Evolutionary conservation across 768 basidiomycete genomes (phyloP).

Genomic region (Tulasnella sp.): DNA sequence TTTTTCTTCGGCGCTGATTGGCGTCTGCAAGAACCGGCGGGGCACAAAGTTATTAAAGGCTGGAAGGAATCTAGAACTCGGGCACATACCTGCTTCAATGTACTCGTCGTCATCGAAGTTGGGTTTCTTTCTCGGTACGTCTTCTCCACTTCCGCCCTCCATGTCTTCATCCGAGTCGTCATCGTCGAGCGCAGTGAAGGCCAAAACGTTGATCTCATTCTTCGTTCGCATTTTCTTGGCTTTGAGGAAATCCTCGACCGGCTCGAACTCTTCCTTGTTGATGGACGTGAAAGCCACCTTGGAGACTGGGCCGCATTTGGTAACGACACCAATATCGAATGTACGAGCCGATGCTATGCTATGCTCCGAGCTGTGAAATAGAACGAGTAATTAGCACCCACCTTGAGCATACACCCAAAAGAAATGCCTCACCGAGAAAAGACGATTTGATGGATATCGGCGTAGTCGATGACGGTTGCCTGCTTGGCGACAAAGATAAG

Average conservation of each 20-base stretch:
- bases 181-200: conserved; percentile 59
- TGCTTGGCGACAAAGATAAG: conserved; percentile 97
- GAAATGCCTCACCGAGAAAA: conserved; percentile 63
- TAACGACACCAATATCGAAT: conserved; percentile 88
- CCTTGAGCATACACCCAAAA: not conserved
- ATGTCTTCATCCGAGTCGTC: conserved; percentile 78
- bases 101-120: conserved; percentile 68
- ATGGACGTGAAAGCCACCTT: conserved; percentile 90
- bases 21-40: conserved; percentile 53
- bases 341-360: conserved; percentile 85
- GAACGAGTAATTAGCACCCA: not conserved
- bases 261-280: conserved; percentile 91
- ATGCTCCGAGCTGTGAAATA: conserved; percentile 61
- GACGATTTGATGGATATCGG: conserved; percentile 82
- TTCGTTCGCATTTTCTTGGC: conserved; percentile 91
- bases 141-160: conserved; percentile 59
- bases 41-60: conserved; percentile 14
- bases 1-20: conserved; percentile 46
- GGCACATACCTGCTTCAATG: conserved; percentile 46
- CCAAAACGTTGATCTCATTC: conserved; percentile 87
- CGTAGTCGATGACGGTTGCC: conserved; percentile 83
- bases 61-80: conserved; percentile 47
- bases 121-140: conserved; percentile 52
- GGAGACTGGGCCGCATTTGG: conserved; percentile 60
- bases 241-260: conserved; percentile 77